Conservation (phyloP, 106 monocot species). For the Dendrobium catenatum region DNA sequence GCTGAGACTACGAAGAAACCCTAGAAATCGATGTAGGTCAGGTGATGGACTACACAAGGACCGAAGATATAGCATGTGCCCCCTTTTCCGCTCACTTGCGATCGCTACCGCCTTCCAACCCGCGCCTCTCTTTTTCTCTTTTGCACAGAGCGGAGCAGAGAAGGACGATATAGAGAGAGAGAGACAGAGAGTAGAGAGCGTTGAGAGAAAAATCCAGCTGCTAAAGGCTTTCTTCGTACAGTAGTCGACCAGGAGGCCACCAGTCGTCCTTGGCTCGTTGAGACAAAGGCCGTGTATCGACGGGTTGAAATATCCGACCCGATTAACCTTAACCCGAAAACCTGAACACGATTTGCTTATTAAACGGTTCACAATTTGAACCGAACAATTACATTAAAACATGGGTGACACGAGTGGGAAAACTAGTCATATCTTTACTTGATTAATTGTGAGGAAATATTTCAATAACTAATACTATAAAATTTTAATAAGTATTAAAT, state of each 20-base stretch:
- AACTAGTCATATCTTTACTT: no score
- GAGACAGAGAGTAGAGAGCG: neutral
- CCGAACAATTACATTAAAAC: neutral
- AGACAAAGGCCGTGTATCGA: neutral
- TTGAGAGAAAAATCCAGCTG: constrained; percentile 7
- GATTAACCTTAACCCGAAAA: neutral
- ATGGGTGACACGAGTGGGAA: no score
- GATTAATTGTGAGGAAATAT: no score
- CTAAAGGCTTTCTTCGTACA: constrained; percentile 6
- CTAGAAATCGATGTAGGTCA: neutral
- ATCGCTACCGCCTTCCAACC: neutral
- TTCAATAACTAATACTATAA: no score
- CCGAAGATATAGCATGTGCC: neutral
- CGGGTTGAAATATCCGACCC: neutral
- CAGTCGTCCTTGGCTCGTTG: neutral
- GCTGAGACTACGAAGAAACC: neutral
- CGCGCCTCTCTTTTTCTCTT: constrained; percentile 1
- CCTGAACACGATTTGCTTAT: neutral
- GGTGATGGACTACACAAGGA: neutral
- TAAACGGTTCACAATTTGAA: neutral
- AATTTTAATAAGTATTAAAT: no score
- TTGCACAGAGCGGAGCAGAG: constrained; percentile 4
- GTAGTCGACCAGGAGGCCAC: constrained; percentile 3
- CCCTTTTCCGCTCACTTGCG: neutral
- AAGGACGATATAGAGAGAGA: neutral